Evolutionary conservation across 2,329 filamentous ascomycete genomes (phyloP).

Genomic region (Fusarium albosuccineum): DNA sequence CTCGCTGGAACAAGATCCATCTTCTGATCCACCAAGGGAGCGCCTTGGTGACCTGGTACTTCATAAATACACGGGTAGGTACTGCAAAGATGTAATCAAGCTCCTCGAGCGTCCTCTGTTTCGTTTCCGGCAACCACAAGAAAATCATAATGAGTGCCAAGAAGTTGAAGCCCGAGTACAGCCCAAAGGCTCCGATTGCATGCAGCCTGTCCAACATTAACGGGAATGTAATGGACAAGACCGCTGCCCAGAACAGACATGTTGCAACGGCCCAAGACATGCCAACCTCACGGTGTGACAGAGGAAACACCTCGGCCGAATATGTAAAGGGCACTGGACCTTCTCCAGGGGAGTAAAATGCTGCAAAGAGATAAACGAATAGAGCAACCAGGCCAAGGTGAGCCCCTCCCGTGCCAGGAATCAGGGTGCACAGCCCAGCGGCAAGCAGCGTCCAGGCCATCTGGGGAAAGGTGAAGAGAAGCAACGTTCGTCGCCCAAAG

Average conservation of each 20-base stretch:
- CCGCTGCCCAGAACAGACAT: conserved; percentile 70
- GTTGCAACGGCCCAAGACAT: conserved; percentile 79
- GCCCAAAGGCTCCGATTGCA: conserved; percentile 64
- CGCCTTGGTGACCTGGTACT: conserved; percentile 68
- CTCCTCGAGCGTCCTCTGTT: conserved; percentile 66
- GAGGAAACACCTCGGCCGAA: conserved; percentile 76
- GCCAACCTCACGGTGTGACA: conserved; percentile 78
- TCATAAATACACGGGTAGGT: conserved; percentile 67
- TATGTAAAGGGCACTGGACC: conserved; percentile 78
- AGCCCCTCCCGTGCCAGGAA: conserved; percentile 54
- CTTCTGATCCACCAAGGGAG: conserved; percentile 73
- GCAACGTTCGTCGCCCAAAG: conserved; percentile 65
- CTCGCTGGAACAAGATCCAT: conserved; percentile 65
- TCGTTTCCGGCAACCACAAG: conserved; percentile 70
- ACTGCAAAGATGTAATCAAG: conserved; percentile 73
- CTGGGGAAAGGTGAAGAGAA: conserved; percentile 59
- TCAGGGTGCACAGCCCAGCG: conserved; percentile 64
- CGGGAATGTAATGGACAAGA: conserved; percentile 74
- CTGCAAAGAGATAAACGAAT: conserved; percentile 69
- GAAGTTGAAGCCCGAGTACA: conserved; percentile 69
- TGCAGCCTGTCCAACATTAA: conserved; percentile 62
- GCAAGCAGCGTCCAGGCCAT: conserved; percentile 58
- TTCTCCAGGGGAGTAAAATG: conserved; percentile 67
- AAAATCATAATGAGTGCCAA: conserved; percentile 69
- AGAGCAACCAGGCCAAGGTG: conserved; percentile 63